These are phyloP conservation scores for Globisporangium mamillatum DNA, from an alignment of 352 stramenopile genomes.

Conservation along the genomic window DNA sequence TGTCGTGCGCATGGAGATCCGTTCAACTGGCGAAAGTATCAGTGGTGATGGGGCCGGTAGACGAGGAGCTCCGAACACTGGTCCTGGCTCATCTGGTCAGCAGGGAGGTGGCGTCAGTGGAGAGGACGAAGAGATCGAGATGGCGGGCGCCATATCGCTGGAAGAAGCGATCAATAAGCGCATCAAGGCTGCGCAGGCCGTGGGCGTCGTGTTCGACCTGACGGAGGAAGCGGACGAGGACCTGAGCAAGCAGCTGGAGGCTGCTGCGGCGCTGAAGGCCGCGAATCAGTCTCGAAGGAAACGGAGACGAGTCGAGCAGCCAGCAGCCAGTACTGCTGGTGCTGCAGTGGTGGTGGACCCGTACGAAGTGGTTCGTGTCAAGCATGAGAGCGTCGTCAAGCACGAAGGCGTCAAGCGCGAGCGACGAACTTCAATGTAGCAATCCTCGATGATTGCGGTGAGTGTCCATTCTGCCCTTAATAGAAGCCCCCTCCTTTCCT, in stretches of 20 bases:
- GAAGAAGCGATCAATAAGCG: constrained; percentile 69
- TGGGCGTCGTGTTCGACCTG: constrained; percentile 66
- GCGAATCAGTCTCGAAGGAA: constrained; percentile 25
- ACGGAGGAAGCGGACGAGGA: constrained; percentile 52
- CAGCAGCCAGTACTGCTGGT: neutral
- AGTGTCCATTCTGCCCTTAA: neutral
- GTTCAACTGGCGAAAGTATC: constrained; percentile 14
- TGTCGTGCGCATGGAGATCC: constrained; percentile 58
- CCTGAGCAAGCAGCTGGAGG: constrained; percentile 30
- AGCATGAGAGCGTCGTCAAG: constrained; percentile 3
- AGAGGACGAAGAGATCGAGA: constrained; percentile 60
- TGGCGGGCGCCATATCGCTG: constrained; percentile 68
- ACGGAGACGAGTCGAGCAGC: constrained; percentile 23
- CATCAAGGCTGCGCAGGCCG: constrained; percentile 43
- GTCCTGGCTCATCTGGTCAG: neutral
- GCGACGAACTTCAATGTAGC: constrained; percentile 3
- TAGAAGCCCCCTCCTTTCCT: neutral
- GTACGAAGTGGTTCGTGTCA: constrained; percentile 11
- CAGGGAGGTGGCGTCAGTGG: neutral
- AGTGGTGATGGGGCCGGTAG: neutral
- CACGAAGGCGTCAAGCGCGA: neutral
- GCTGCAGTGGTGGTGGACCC: neutral
- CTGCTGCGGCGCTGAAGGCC: constrained; percentile 20
- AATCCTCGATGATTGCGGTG: neutral
- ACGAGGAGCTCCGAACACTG: constrained; percentile 1